Base-by-base conservation (phyloP, 768 basidiomycete species). In the Macrolepiota albuminosa region DNA sequence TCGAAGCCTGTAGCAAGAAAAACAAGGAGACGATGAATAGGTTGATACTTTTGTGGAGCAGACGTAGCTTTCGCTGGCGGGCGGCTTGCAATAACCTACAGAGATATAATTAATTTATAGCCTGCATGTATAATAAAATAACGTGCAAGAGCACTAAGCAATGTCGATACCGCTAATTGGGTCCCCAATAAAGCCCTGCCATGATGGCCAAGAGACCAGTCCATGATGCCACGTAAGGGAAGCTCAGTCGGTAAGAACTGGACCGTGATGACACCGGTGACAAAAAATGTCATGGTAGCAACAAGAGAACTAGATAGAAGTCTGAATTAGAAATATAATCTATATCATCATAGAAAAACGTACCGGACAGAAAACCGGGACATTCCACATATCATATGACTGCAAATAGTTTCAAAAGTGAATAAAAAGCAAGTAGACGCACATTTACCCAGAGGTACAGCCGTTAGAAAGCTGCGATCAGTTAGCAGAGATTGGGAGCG, bases 351-450 rank as follows among this genome's bases (percentile, higher is more conserved):
- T 49, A 56, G 24, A 43, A 29, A 40, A 4, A 63, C 75, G 50
- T 65, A 83, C 85, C 85, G 77, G 54, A 69, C 37, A 45, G 85
- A 86, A 59, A 84, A 73, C 33, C 82, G 78, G 42, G 85, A 81
- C 45, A 86, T 56, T 34, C 86, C 86, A 60, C 77, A 78, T 57
- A 87, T 75, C 85, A 87, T 86, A 72, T 87, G 86, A 49, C 85
- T 86, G 56, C 37, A 45, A 5, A 55, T 46, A 49, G 34, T 39
- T 49, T 61, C 57, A 59, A 54, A 34, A 31, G 24, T 40, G 57
- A 46, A 56, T 9, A 11, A 11, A 10, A 29, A 33, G 8, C 10
- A 16, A 14, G 52, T 40, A 33, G 21, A 39, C 50, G 40, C 11
- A 36, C 26, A 54, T 50, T 58, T 69, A 85, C 84, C 85, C 85